Conservation (phyloP, 2,329 filamentous ascomycete genomes). For the Stenocarpella maydis region DNA sequence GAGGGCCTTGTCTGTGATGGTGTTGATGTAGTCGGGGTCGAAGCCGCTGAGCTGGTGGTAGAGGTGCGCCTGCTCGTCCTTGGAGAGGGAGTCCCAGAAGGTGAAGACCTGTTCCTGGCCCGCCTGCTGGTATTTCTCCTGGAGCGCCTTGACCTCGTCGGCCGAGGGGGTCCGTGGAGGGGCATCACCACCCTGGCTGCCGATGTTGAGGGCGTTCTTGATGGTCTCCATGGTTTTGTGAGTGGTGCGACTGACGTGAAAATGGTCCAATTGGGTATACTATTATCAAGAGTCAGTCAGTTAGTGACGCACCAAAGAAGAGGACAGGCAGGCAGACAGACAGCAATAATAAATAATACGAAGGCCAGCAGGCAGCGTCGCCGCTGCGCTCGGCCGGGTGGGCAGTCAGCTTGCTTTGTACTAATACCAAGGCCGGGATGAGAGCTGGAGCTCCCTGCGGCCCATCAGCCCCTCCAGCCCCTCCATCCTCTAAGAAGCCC, state of each 20-base stretch:
- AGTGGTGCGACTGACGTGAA: not conserved
- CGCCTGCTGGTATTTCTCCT: constrained; percentile 76
- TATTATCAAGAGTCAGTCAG: not conserved
- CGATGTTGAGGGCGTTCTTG: constrained; percentile 52
- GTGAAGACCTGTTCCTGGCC: constrained; percentile 84
- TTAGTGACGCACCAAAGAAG: not conserved
- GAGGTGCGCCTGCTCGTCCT: constrained; percentile 77
- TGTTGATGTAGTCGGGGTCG: constrained; percentile 87
- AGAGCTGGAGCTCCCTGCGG: constrained; percentile 28
- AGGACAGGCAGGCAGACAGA: constrained; percentile 15
- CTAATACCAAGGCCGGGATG: constrained; percentile 29
- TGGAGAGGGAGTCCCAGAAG: constrained; percentile 83
- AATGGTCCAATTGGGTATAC: not conserved
- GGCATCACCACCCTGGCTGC: constrained; percentile 43
- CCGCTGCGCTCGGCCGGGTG: constrained; percentile 9
- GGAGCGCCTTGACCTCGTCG: constrained; percentile 73
- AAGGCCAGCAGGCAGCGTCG: constrained; percentile 8
- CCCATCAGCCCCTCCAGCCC: not conserved
- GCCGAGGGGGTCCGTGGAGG: constrained; percentile 63
- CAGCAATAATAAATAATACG: not conserved
- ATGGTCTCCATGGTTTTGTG: constrained; percentile 51
- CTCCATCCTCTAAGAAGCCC: constrained; percentile 2
- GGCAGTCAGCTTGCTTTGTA: constrained; percentile 31
- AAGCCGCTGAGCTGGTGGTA: constrained; percentile 84
- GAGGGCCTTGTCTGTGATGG: constrained; percentile 82